Evolutionary conservation across 2,329 filamentous ascomycete species (phyloP), one percentile per base, ranked within the genome.

Genomic region (Trichothecium roseum): DNA sequence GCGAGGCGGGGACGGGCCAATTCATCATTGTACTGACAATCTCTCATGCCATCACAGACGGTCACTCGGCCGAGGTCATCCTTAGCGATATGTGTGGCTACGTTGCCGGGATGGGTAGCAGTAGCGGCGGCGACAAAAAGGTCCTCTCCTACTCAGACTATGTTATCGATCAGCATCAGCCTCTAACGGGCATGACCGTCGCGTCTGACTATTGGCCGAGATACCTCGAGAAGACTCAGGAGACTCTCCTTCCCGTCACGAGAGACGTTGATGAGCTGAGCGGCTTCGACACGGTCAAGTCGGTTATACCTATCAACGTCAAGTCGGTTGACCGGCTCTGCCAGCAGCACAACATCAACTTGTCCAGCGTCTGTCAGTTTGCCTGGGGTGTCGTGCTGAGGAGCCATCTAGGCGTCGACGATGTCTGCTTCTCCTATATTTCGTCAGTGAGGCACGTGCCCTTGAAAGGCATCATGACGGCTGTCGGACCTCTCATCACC

Each of bases 41-140:
- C 10, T 24, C 20, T 33, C 57, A 60, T 33, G 47, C 51, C 3
- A 36, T 59, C 10, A 50, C 50, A 2, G 57, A 60, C n/a, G 56
- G 54, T 3, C 43, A 49, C 18, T 57, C 57, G 0, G 45, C 50
- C 17, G 31, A 36, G 7, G 32, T 53, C 17, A 36, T 60, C 7
- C 42, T 60, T 0, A 38, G 42, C 3, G 55, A 60, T 26, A 32
- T 33, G 30, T 28, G 29, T 28, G 16, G 16, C 24, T 32, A 16
- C 32, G 35, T 24, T 33, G 18, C 18, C 6, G 35, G 35, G n/a
- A 17, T 13, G 22, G 27, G 15, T 9, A 30, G 29, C 30, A 33
- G 14, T 12, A 26, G 26, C 18, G 30, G 29, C 22, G 32, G 14
- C 12, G 24, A 17, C n/a, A 30, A 37, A 15, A 32, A 22, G 30